phyloP scores from a whole-genome alignment of 441 rosid genomes.

The Populus hybrid region DNA sequence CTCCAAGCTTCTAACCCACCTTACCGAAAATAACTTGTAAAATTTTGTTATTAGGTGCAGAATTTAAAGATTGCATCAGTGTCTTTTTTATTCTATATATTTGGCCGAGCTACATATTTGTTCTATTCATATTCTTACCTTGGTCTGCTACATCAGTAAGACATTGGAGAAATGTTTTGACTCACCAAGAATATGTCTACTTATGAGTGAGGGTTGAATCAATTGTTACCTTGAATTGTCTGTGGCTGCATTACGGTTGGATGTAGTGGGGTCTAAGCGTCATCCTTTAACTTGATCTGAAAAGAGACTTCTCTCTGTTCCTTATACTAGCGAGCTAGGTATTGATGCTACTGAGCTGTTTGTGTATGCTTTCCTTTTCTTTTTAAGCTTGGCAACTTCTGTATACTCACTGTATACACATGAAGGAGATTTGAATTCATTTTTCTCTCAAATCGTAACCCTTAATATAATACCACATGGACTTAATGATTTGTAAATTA shows the following conservation, averaged over 20 bases:
- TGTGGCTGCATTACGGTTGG: background rate
- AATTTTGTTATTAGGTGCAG: background rate
- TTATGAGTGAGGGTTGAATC: background rate
- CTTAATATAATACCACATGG: background rate
- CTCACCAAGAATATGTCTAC: background rate
- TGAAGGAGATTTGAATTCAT: background rate
- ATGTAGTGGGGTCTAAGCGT: background rate
- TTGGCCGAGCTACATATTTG: no score
- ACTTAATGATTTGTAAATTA: background rate
- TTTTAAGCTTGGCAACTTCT: background rate
- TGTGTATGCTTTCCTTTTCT: background rate
- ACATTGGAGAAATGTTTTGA: background rate
- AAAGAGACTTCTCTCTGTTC: background rate
- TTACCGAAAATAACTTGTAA: background rate
- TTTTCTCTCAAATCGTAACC: background rate
- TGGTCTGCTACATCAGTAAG: background rate
- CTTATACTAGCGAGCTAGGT: background rate
- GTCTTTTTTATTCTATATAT: no score
- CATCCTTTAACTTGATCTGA: background rate
- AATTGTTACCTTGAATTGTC: background rate
- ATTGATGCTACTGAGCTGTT: background rate
- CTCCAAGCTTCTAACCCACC: background rate
- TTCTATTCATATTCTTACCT: background rate
- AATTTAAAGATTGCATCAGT: background rate
- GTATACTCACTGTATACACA: background rate